A percentile compares a stretch with the other conserved stretches of the same genome.
phyloP scores from a whole-genome alignment of 371 early-diverging fungal species.

The Funneliformis caledonium region DNA sequence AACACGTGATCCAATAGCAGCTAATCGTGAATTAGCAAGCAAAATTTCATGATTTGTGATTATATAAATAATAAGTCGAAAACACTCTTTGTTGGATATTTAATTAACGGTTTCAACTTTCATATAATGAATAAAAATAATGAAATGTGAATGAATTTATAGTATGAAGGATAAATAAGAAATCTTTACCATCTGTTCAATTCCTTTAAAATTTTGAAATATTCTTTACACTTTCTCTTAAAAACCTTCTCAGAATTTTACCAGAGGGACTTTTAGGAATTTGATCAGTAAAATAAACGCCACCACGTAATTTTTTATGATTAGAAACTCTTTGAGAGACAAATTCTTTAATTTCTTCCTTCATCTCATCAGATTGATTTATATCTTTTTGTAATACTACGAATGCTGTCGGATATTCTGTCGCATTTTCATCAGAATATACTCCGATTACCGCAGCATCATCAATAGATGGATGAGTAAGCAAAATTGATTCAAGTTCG shows the following conservation, averaged over 20 bases:
- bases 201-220: no score
- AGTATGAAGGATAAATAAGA: no score
- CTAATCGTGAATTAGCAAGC: no score
- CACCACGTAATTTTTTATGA: slow-evolving; percentile 82
- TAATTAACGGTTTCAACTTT: no score
- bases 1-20: no score
- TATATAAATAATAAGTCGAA: no score
- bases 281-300: slow-evolving; percentile 65
- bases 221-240: background rate
- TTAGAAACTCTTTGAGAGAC: slow-evolving; percentile 64
- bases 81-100: no score
- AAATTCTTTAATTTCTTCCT: slow-evolving; percentile 60
- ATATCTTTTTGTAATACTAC: slow-evolving; percentile 54
- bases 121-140: no score
- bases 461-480: slow-evolving; percentile 70
- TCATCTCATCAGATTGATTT: slow-evolving; percentile 45
- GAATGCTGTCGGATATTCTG: slow-evolving; percentile 83
- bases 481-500: slow-evolving; percentile 81
- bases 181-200: no score
- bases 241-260: slow-evolving; percentile 72
- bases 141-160: no score
- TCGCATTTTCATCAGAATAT: slow-evolving; percentile 57
- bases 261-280: slow-evolving; percentile 84
- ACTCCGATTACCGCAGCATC: slow-evolving; percentile 80
- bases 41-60: no score